phyloP scores from a whole-genome alignment of 768 basidiomycete species.

The Leccinum obscurum region DNA sequence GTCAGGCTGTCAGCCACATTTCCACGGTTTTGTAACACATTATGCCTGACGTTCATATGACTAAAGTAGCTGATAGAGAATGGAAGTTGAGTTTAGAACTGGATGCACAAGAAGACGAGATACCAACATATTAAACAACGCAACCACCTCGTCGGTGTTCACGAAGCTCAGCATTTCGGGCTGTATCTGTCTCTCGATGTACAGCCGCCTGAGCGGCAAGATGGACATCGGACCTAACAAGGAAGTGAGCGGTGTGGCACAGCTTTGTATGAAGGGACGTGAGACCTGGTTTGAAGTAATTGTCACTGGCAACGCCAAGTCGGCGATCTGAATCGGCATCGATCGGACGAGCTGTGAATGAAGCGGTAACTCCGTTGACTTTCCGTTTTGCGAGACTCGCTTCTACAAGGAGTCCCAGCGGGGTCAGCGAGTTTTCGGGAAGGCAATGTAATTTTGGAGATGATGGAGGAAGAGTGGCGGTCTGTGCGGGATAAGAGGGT shows the following conservation, averaged over 20 bases:
- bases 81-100: slow-evolving; percentile 6
- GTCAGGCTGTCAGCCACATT: slow-evolving; percentile 12
- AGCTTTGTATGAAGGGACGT: slow-evolving; percentile 6
- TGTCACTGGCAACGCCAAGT: slow-evolving; percentile 79
- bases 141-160: slow-evolving; percentile 84
- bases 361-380: slow-evolving; percentile 48
- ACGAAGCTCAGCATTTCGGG: slow-evolving; percentile 94
- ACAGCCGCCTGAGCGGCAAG: slow-evolving; percentile 75
- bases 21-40: slow-evolving; percentile 5
- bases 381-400: slow-evolving; percentile 78
- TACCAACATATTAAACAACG: slow-evolving; percentile 85
- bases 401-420: slow-evolving; percentile 89
- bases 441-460: slow-evolving; percentile 90
- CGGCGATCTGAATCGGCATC: slow-evolving; percentile 45
- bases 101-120: slow-evolving; percentile 1
- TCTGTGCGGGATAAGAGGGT: slow-evolving; percentile 29
- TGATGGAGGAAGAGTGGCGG: slow-evolving; percentile 32
- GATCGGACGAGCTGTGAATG: slow-evolving; percentile 39
- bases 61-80: slow-evolving; percentile 62
- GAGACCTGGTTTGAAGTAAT: slow-evolving; percentile 90
- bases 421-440: slow-evolving; percentile 91
- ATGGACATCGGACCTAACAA: slow-evolving; percentile 81
- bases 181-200: slow-evolving; percentile 86
- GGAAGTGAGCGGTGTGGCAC: slow-evolving; percentile 8
- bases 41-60: slow-evolving; percentile 62